Conservation (phyloP, 1,139 yeast genomes). For the Ogataea hybrid region DNA sequence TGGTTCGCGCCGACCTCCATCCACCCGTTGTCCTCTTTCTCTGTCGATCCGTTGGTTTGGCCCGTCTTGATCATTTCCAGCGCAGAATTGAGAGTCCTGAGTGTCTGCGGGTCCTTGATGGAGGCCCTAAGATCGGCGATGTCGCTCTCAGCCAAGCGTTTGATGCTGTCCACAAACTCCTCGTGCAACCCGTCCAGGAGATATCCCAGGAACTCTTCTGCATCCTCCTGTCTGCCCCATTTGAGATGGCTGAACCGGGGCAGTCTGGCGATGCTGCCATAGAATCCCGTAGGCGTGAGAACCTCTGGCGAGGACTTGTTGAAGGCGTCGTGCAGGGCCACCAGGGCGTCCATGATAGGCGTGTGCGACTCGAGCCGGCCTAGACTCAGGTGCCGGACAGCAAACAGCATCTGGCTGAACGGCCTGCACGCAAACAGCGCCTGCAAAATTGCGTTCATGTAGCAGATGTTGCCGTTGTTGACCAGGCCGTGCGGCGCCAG, state of each 20-base stretch:
- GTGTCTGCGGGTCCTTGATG: conserved; percentile 35
- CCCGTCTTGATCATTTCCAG: conserved; percentile 41
- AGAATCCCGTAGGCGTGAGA: conserved; percentile 60
- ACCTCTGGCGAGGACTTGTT: conserved; percentile 24
- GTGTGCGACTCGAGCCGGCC: conserved; percentile 45
- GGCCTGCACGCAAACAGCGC: conserved; percentile 78
- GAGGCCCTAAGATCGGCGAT: conserved; percentile 43
- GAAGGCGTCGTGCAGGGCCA: conserved; percentile 55
- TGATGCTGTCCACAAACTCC: conserved; percentile 68
- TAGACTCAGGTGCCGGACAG: conserved; percentile 55
- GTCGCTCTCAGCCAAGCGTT: conserved; percentile 44
- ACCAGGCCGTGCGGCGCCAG: conserved; percentile 68
- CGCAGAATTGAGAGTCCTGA: conserved; percentile 39
- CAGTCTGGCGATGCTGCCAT: conserved; percentile 54
- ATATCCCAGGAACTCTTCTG: conserved; percentile 93
- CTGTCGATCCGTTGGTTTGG: conserved; percentile 24
- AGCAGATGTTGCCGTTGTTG: conserved; percentile 91
- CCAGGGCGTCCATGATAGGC: conserved; percentile 75
- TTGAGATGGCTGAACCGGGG: conserved; percentile 72
- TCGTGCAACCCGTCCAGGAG: conserved; percentile 88
- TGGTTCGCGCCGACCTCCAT: conserved; percentile 77
- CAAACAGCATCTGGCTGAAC: conserved; percentile 62
- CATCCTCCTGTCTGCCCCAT: conserved; percentile 98
- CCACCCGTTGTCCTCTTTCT: conserved; percentile 60
- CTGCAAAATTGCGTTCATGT: conserved; percentile 91